A percentile compares a stretch with the other conserved stretches of the same genome.
Evolutionary conservation across 129 eudicot genomes (phyloP).

Genomic region (Artemisia argyi): DNA sequence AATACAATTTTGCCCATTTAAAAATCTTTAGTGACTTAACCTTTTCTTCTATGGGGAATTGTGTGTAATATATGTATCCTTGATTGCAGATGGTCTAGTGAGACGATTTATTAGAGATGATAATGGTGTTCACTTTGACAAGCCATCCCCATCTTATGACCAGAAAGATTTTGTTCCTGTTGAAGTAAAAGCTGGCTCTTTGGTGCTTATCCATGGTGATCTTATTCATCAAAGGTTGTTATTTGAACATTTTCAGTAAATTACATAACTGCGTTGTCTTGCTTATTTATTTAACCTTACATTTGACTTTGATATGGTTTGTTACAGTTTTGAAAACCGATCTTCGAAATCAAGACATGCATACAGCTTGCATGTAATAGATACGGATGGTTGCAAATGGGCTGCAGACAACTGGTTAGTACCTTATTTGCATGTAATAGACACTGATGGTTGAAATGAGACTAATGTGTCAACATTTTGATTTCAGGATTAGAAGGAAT

Average conservation of each 20-base stretch:
- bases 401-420: conserved; percentile 85
- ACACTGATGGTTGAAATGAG: conserved; percentile 71
- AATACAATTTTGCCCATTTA: too few relatives aligned
- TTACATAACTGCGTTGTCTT: not conserved
- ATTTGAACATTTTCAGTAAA: not conserved
- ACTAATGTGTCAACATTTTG: not conserved
- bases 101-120: conserved; percentile 92
- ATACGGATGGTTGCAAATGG: conserved; percentile 88
- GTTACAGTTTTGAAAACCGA: conserved; percentile 79
- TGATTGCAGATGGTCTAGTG: conserved; percentile 71
- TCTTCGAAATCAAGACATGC: conserved; percentile 92
- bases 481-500: conserved; percentile 79
- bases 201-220: conserved; percentile 92
- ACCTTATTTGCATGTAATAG: conserved; percentile 66
- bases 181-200: conserved; percentile 96
- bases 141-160: conserved; percentile 74
- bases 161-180: conserved; percentile 86
- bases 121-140: conserved; percentile 77
- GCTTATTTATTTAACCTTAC: not conserved
- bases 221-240: conserved; percentile 94
- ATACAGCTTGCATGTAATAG: conserved; percentile 92
- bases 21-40: too few relatives aligned
- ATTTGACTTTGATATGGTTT: conserved; percentile 8
- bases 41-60: not conserved
- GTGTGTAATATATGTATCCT: not conserved